Evolutionary conservation across 2,329 filamentous ascomycete species (phyloP), one percentile per base, ranked within the genome.

Genomic region (Corynespora cassiicola): DNA sequence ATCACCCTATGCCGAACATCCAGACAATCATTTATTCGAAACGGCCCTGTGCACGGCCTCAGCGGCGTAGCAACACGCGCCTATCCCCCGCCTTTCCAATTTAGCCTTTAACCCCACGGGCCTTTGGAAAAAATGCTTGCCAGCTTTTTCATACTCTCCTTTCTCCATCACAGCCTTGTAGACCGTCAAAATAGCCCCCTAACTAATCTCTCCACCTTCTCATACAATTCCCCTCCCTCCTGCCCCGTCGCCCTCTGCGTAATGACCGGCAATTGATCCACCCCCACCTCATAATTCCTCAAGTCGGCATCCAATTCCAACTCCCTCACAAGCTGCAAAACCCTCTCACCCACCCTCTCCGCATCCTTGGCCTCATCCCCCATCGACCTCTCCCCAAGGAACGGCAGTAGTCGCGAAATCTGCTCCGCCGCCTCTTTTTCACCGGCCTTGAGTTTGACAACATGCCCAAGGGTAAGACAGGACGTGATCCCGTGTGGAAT

Each of bases 401-500:
- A 74, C 1, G 73, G 72, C 15, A 75, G 47, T 36, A 76, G 48
- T 2, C 75, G 55, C 4, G 72, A 69, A 27, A 79, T 51, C 50
- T 76, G 73, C 39, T 62, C 66, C 8, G 76, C 77, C 22, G 74
- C 71, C 3, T 62, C 64, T 1, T 61, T 56, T 5, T 73, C 71
- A 28, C 63, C 46, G 0, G 77, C 75, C 47, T 80, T 80, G 14
- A 81, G 59, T 56, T 75, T 77, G 4, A 80, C 71, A 0, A 81
- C 78, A 37, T 76, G 74, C 0, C 76, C 75, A 0, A 82, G 65
- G 0, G 77, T 80, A 30, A 82, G 52, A 50, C 78, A 80, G 2
- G 70, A 75, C 0, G 78, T 82, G 29, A 79, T 73, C 0, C 78
- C 78, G 45, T 82, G 78, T 1, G 79, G 79, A 24, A 82, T 81